Evolutionary conservation across 2,329 filamentous ascomycete genomes (phyloP).

Genomic region (Verticillium isaacii): DNA sequence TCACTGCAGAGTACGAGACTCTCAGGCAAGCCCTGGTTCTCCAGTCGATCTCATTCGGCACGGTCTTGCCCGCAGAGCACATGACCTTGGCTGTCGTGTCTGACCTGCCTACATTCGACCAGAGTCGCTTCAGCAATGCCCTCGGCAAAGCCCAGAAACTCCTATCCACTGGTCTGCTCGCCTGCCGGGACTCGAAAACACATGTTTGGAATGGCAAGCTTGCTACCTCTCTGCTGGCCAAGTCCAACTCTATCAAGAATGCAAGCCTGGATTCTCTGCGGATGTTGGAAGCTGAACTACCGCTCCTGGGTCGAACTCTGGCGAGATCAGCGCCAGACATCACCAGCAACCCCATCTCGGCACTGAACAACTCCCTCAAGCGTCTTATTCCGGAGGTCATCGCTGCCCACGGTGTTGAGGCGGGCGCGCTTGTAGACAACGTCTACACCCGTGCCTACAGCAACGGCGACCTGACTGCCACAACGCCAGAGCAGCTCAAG

Average conservation of each 20-base stretch:
- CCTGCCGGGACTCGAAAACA: constrained; percentile 4
- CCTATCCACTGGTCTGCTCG: constrained; percentile 8
- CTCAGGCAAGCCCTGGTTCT: constrained; percentile 49
- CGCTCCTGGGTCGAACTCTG: constrained; percentile 53
- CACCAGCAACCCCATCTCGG: constrained; percentile 40
- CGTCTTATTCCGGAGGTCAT: constrained; percentile 38
- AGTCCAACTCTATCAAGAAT: constrained; percentile 43
- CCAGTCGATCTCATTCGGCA: constrained; percentile 15
- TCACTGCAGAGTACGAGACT: constrained; percentile 51
- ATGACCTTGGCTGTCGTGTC: constrained; percentile 41
- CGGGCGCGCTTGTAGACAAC: neutral
- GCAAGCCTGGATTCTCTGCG: constrained; percentile 57
- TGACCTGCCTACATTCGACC: constrained; percentile 33
- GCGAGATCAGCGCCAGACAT: constrained; percentile 44
- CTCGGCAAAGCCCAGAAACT: constrained; percentile 4
- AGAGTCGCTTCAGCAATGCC: constrained; percentile 30
- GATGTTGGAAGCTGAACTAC: constrained; percentile 61
- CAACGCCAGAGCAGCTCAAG: constrained; percentile 1
- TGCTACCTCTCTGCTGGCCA: constrained; percentile 45
- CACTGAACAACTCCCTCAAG: constrained; percentile 44
- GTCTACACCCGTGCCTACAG: constrained; percentile 1
- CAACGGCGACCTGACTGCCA: neutral
- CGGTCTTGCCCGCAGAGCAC: constrained; percentile 14
- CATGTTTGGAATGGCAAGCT: constrained; percentile 35
- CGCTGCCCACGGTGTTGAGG: constrained; percentile 28